Conservation (phyloP, 2,329 filamentous ascomycete species). For the Penicillium sp. region DNA sequence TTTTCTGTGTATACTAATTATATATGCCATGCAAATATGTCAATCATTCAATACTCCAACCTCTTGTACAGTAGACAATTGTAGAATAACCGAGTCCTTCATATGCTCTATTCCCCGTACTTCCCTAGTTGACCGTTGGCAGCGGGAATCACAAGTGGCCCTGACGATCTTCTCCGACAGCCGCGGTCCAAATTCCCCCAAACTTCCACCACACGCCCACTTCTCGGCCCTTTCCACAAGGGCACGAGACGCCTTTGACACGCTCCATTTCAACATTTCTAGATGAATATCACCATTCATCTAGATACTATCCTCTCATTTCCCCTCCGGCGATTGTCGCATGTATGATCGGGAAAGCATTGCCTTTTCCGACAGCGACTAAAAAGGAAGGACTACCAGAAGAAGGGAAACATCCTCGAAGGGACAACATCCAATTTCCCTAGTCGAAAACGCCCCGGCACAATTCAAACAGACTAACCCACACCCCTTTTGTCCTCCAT, state of each 20-base stretch:
- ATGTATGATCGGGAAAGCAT: constrained; percentile 15
- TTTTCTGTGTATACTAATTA: constrained; percentile 19
- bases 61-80: background rate
- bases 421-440: constrained; percentile 6
- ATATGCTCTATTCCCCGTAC: background rate
- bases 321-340: constrained; percentile 17
- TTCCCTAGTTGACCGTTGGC: background rate
- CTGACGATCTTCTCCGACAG: constrained; percentile 38
- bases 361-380: constrained; percentile 17
- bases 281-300: background rate
- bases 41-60: background rate
- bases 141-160: constrained; percentile 38
- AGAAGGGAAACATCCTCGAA: background rate
- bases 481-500: constrained; percentile 5
- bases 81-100: background rate
- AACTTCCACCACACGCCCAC: constrained; percentile 23
- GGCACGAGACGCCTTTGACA: constrained; percentile 17
- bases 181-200: constrained; percentile 39
- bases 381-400: background rate
- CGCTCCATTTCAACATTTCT: background rate
- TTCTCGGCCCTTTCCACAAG: constrained; percentile 18
- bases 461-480: background rate
- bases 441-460: background rate
- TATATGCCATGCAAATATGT: constrained; percentile 1
- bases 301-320: background rate